phyloP scores from a whole-genome alignment of 768 basidiomycete species.

The Lactifluus rugatus region DNA sequence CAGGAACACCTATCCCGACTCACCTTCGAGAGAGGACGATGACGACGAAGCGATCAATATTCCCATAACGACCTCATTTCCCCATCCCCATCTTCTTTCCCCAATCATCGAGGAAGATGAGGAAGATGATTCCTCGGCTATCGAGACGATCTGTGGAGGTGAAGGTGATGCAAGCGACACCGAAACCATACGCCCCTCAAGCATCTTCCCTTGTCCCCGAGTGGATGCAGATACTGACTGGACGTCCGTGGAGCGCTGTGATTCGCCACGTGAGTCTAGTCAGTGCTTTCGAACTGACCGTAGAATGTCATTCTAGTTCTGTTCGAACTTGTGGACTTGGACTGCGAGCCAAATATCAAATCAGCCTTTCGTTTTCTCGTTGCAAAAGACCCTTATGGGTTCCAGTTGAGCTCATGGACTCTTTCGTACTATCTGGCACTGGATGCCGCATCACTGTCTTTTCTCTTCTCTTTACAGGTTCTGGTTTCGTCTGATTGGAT shows the following conservation, averaged over 20 bases:
- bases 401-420: conserved; percentile 11
- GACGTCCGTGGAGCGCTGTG: not conserved
- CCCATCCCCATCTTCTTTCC: conserved; percentile 6
- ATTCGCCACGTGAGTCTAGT: not conserved
- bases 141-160: not conserved
- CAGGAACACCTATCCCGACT: not conserved
- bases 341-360: not conserved
- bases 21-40: not conserved
- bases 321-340: not conserved
- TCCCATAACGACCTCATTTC: conserved; percentile 2
- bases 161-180: conserved; percentile 1
- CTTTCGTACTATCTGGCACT: not conserved
- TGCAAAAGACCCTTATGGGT: not conserved
- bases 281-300: not conserved
- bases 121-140: not conserved
- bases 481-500: not conserved
- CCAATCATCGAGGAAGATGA: conserved; percentile 4
- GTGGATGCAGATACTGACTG: not conserved
- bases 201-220: not conserved
- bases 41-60: not conserved
- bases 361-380: not conserved
- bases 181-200: conserved; percentile 2
- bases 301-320: conserved; percentile 1
- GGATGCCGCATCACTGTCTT: conserved; percentile 1
- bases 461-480: not conserved